Base-by-base conservation (phyloP, 225 moss, liverwort and hornwort species). In the Sphagnum contortum region DNA sequence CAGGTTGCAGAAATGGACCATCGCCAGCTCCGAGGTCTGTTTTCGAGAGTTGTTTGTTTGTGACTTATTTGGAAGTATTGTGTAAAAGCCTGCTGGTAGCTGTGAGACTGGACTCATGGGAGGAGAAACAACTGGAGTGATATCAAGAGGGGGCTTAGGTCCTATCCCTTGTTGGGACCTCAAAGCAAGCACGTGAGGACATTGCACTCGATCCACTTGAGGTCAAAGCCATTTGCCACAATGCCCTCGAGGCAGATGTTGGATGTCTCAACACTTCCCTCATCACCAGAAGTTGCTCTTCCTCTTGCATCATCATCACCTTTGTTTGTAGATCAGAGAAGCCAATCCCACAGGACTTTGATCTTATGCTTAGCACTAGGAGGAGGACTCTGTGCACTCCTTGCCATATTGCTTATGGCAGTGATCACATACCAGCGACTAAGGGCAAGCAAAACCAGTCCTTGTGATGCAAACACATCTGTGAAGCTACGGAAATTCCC, bases 211-310 rank as follows among this genome's bases (percentile, higher is more conserved):
- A 29, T 29, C 29, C 29, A 29, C 29, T 29, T 29, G 29, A 29
- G 29, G 29, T 1, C 29, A 29, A 29, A 29, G 29, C 29, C 29
- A 29, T 29, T 29, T 29, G 79, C 54, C 72, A 88, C 73, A 71
- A 95, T 95, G 95, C 86, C 95, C 86, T 74, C 90, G 45, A 86
- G 95, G 83, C 82, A 80, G 75, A 73, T 79, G 58, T 64, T 69
- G 52, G 78, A 79, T 60, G 74, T 74, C 69, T 59, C 82, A 57
- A 48, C 50, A 9, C 29, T 29, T 29, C 29, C 29, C 29, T 29
- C 29, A 29, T 29, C 29, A 29, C 29, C 29, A 29, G 29, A 29
- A 29, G 46, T 50, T 8, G 29, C 47, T 50, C 68, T 48, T 50
- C 66, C 66, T 49, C 47, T 66, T n/a, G 61, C 14, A 3, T 60